Evolutionary conservation across 2,329 filamentous ascomycete species (phyloP), one percentile per base, ranked within the genome.

Genomic region (Cladophialophora exuberans): DNA sequence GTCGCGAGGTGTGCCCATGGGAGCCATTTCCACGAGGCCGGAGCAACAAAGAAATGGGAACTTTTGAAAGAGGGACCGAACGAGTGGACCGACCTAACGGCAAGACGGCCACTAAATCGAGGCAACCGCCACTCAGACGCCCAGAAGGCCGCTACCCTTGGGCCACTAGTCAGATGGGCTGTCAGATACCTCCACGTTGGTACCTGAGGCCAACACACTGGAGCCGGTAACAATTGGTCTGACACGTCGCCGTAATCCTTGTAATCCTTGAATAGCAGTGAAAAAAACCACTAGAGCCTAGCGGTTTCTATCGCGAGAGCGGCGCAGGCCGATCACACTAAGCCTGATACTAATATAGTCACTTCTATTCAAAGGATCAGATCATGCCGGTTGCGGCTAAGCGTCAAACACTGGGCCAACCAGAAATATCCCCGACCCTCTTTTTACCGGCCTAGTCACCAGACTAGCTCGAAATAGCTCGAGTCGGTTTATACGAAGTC

Each of bases 321-420:
- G 53, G 57, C 54, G 57, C 57, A 60, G 57, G 50, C 57, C 57
- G 54, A 51, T 46, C 38, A 54, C 35, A 46, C 36, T 50, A 49
- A 31, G 18, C 36, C 52, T 6, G n/a, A 46, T 20, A 28, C 52
- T 26, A 36, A 43, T 31, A 45, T 43, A 38, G 52, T 20, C 47
- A 50, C 42, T 60, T 31, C 58, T 60, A 60, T 60, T 52, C 51
- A 47, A 52, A 51, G 48, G 48, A 35, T 23, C 17, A 2, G 31
- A 31, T 53, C 15, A 60, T 49, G 17, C 58, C 41, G 11, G 6
- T 5, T 20, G 2, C 4, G 36, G 58, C 7, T 35, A 44, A 44
- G 58, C 52, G 13, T 57, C 54, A 60, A 60, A 60, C 58, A 33
- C 6, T 44, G 42, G n/a, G 46, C 52, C 45, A 51, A 51, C 51